phyloP scores from a whole-genome alignment of 2,329 filamentous ascomycete genomes.

The Lasiodiplodia theobromae region DNA sequence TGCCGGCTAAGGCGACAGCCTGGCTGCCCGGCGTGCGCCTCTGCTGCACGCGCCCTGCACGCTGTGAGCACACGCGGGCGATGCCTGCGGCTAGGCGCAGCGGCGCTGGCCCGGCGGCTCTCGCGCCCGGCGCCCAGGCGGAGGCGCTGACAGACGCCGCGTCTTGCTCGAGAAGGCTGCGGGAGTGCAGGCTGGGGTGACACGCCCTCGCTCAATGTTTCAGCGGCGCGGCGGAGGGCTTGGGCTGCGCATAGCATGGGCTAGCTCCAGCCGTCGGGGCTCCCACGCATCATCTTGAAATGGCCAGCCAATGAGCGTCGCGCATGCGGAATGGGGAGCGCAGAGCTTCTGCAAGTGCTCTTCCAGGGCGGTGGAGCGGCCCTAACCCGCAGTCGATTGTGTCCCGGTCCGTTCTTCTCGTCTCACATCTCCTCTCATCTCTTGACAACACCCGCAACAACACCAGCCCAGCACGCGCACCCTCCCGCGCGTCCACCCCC shows the following conservation, averaged over 20 bases:
- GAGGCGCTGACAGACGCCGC: conserved; percentile 17
- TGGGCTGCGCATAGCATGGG: conserved; percentile 25
- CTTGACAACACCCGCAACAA: conserved; percentile 26
- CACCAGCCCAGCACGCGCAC: conserved; percentile 24
- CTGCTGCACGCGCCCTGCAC: conserved; percentile 3
- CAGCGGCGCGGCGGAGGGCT: conserved; percentile 25
- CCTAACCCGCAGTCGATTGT: conserved; percentile 28
- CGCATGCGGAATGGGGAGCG: conserved; percentile 23
- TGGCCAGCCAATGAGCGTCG: conserved; percentile 34
- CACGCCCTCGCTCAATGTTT: conserved; percentile 25
- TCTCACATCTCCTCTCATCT: conserved; percentile 26
- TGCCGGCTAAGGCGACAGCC: conserved; percentile 21
- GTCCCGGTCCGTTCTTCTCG: conserved; percentile 23
- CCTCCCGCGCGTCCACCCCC: conserved; percentile 10
- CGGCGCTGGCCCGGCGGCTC: conserved; percentile 4
- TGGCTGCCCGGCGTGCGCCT: neutral
- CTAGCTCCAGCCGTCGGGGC: conserved; percentile 23
- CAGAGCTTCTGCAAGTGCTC: conserved; percentile 25
- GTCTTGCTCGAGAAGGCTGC: conserved; percentile 14
- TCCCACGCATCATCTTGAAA: conserved; percentile 34
- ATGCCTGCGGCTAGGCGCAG: neutral
- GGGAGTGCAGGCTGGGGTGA: conserved; percentile 19
- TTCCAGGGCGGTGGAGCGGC: conserved; percentile 27
- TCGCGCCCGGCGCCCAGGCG: conserved; percentile 10
- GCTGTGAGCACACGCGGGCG: conserved; percentile 1